Base-by-base conservation (phyloP, 2,329 filamentous ascomycete genomes). In the Colletotrichum scovillei region DNA sequence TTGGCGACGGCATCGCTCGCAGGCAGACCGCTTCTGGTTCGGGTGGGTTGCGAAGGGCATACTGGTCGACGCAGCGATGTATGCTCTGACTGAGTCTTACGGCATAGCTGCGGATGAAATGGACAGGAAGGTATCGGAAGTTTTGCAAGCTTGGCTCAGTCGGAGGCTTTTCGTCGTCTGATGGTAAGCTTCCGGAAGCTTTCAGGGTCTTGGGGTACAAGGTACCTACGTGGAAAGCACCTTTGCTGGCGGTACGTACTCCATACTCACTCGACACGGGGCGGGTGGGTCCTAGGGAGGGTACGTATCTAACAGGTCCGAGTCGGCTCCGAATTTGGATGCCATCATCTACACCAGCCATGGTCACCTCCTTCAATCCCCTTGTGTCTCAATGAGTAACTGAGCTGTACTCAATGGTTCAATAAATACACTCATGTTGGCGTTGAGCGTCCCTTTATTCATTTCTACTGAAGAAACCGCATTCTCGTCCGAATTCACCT, bases 1-100 rank as follows among this genome's bases (percentile, higher is more conserved):
- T 56, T 81, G 80, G 12, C 77, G 75, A 8, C 80, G 80, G 22
- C 80, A 82, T 55, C 79, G 76, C 74, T 82, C 79, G 67, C 80
- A 82, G 6, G 80, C 79, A 7, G 79, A 80, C 32, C 81, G 79
- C 42, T 80, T 74, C 60, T 82, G 81, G 30, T 78, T 81, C 4
- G 81, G 80, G 58, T 82, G 80, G 12, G 62, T 28, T n/a, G 22
- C 26, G 30, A 46, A 63, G 14, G 53, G 42, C 66, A 69, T 69
- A 42, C 7, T 58, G 5, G 7, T 19, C 4, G 55, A 16, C 9
- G 8, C 16, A 28, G 12, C 7, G 49, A 12, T 35, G 32, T 12
- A 24, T 22, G 16, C 49, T n/a, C 8, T n/a, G 4, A 24, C 3
- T 12, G 32, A 35, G 32, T 35, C 4, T 35, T 0, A 12, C 11